Evolutionary conservation across 371 early-diverging fungal genomes (phyloP), one percentile per base, ranked within the genome.

Genomic region (Batkoa obscura): DNA sequence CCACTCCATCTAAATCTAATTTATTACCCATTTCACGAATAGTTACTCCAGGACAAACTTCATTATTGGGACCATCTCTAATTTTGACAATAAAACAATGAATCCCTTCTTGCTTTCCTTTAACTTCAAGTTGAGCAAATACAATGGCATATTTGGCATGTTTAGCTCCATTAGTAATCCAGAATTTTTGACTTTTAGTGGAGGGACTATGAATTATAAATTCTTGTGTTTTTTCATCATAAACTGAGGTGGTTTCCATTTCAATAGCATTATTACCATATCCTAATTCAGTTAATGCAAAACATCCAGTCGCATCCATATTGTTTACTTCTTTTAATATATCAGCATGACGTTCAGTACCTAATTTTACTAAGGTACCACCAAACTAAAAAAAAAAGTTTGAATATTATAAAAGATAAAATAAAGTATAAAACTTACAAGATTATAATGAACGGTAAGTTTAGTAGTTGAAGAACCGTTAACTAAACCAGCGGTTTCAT

Each of bases 251-350:
- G 5, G 80, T 80, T 46, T 81, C 77, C 83, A 84, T 80, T 61
- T 84, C 83, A 34, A 81, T 66, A 46, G 82, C 83, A 55, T 83
- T 83, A 63, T 82, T 83, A 13, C 83, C 85, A 59, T 75, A 84
- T 8, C 83, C 83, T 42, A 81, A 58, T 67, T 83, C 83, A 43
- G 83, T 83, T 56, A 83, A 58, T 10, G 66, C 80, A 61, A 83
- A 83, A 66, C 83, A 83, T 31, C 85, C 85, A 51, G 78, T 69
- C 36, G 70, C 65, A 2, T 68, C 58, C 61, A 81, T 57, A 45
- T 67, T 64, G 59, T 84, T 80, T 45, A 78, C 68, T 32, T 68
- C 72, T 31, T 67, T 59, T 15, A 84, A 60, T 37, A 71, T 55
- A 41, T 72, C 50, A 17, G 78, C 75, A 61, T 84, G 85, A 36